Evolutionary conservation across 495 filamentous ascomycete species (phyloP).

Genomic region (Penicillium chermesinum): DNA sequence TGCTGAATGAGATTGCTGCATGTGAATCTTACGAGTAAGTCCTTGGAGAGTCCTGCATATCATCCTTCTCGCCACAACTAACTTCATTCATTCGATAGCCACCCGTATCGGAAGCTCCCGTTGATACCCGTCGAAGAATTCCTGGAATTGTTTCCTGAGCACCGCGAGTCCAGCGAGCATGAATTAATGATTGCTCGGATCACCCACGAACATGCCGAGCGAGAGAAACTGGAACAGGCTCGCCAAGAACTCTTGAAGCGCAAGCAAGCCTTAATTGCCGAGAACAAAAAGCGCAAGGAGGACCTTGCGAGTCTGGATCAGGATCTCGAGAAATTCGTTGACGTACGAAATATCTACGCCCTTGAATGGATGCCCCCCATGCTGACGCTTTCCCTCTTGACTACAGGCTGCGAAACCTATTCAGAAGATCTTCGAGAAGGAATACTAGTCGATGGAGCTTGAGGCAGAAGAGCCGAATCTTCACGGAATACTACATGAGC

Average conservation of each 20-base stretch:
- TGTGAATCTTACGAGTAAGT: conserved; percentile 91
- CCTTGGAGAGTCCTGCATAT: neutral
- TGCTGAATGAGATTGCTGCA: conserved; percentile 82
- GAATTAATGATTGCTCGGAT: conserved; percentile 87
- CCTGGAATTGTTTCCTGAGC: conserved; percentile 69
- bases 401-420: conserved; percentile 76
- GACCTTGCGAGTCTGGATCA: conserved; percentile 83
- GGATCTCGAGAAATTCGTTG: conserved; percentile 87
- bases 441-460: conserved; percentile 40
- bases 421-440: conserved; percentile 76
- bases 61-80: neutral
- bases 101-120: conserved; percentile 80
- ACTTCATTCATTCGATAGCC: conserved; percentile 44
- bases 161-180: conserved; percentile 62
- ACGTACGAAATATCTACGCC: conserved; percentile 35
- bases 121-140: conserved; percentile 82
- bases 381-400: neutral
- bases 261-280: conserved; percentile 85
- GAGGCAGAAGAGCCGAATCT: too few species aligned
- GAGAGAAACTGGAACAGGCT: conserved; percentile 80
- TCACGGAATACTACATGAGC: conserved; percentile 16
- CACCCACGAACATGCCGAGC: conserved; percentile 80
- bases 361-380: too few species aligned
- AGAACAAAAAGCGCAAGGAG: conserved; percentile 93
- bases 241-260: conserved; percentile 80